Conservation (phyloP, 257 asterid species). For the Solanum habrochaites region DNA sequence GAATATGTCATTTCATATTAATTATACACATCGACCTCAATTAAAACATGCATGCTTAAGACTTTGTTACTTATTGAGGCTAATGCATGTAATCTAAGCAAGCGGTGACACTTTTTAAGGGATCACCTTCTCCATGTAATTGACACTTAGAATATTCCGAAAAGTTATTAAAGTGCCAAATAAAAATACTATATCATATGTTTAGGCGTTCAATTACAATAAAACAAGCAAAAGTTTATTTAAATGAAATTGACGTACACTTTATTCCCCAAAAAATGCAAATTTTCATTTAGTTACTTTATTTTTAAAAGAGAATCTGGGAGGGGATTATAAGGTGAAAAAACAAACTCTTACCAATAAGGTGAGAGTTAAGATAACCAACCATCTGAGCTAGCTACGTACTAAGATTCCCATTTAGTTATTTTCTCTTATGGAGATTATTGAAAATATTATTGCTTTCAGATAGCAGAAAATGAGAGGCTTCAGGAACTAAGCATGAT, state of each 20-base stretch:
- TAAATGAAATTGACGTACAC: background rate
- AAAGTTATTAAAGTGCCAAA: background rate
- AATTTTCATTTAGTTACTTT: background rate
- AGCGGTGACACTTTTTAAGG: background rate
- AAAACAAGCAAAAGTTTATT: background rate
- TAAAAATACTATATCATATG: background rate
- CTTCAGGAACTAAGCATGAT: slow-evolving; percentile 76
- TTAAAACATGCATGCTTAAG: background rate
- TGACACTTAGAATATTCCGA: background rate
- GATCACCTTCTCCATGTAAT: background rate
- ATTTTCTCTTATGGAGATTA: background rate
- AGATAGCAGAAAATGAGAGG: slow-evolving; percentile 77
- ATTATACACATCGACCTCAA: background rate
- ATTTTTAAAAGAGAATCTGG: background rate
- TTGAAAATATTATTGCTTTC: background rate
- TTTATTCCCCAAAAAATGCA: background rate
- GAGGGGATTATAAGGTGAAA: background rate
- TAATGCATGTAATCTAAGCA: background rate
- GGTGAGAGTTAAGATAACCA: no score
- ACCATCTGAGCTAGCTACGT: background rate
- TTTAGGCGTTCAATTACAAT: background rate
- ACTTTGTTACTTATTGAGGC: background rate
- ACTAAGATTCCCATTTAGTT: background rate
- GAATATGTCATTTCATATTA: background rate
- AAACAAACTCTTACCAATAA: background rate